A percentile compares a stretch with the other conserved stretches of the same genome.
These are phyloP conservation scores for Forsythia suspensa DNA, from an alignment of 257 asterid genomes.

Conservation along the genomic window DNA sequence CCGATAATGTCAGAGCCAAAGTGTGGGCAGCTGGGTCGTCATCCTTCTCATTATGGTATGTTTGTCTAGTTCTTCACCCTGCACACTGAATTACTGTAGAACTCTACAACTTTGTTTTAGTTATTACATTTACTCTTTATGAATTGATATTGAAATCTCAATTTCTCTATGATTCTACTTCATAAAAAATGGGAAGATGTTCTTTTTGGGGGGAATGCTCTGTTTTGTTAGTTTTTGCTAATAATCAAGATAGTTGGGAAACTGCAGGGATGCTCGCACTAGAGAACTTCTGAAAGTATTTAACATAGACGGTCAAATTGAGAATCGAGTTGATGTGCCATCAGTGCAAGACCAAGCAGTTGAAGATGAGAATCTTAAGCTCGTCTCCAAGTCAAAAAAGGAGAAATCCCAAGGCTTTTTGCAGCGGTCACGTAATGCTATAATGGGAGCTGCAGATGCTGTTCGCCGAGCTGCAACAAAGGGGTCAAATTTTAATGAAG, in stretches of 20 bases:
- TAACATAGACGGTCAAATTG: conserved; percentile 79
- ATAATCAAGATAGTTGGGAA: conserved; percentile 16
- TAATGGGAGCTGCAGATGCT: conserved; percentile 97
- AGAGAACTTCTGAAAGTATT: conserved; percentile 86
- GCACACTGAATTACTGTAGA: background rate
- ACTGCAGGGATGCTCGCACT: conserved; percentile 89
- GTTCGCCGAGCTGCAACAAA: conserved; percentile 86
- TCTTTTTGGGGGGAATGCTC: background rate
- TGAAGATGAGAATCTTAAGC: conserved; percentile 78
- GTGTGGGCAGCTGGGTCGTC: conserved; percentile 81
- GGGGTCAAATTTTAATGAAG: conserved; percentile 74
- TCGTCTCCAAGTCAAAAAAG: conserved; percentile 78
- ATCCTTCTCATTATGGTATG: conserved; percentile 84
- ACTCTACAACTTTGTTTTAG: background rate
- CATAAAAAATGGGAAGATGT: background rate
- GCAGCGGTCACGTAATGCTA: conserved; percentile 91
- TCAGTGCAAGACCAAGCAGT: conserved; percentile 58
- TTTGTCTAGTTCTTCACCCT: conserved; percentile 7
- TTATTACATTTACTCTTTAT: background rate
- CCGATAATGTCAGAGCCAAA: conserved; percentile 66
- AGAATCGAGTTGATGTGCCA: conserved; percentile 68
- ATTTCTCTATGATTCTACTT: background rate
- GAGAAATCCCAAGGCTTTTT: conserved; percentile 86
- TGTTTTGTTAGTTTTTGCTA: background rate
- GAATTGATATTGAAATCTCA: background rate